Conservation (phyloP, 2,329 filamentous ascomycete genomes). For the Microdochium nivale region DNA sequence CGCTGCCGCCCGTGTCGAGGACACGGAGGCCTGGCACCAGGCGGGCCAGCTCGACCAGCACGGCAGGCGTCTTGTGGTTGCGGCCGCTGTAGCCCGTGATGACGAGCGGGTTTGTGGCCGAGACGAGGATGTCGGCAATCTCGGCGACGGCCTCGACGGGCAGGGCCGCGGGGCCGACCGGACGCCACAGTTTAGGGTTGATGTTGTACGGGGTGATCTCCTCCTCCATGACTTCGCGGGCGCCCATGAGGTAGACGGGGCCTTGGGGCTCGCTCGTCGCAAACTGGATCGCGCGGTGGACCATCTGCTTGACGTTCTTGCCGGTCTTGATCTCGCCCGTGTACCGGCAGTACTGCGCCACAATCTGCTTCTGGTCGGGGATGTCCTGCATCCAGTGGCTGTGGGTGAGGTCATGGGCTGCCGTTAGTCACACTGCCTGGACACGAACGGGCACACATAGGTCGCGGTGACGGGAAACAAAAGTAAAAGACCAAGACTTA, state of each 20-base stretch:
- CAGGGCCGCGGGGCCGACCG: slow-evolving; percentile 57
- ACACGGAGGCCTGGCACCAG: slow-evolving; percentile 61
- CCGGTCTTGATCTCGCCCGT: slow-evolving; percentile 75
- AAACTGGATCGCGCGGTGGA: slow-evolving; percentile 77
- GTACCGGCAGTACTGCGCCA: slow-evolving; percentile 81
- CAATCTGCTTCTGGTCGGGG: slow-evolving; percentile 71
- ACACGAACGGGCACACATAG: no score
- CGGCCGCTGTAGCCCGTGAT: slow-evolving; percentile 65
- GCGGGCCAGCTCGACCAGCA: slow-evolving; percentile 59
- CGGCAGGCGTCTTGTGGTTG: slow-evolving; percentile 52
- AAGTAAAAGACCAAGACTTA: no score
- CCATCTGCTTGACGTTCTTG: slow-evolving; percentile 80
- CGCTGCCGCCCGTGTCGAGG: slow-evolving; percentile 67
- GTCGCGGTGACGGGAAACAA: no score
- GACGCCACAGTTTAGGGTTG: slow-evolving; percentile 60
- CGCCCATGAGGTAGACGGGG: slow-evolving; percentile 70
- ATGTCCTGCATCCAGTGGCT: slow-evolving; percentile 82
- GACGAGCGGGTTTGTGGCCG: slow-evolving; percentile 57
- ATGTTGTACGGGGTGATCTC: slow-evolving; percentile 68
- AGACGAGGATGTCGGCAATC: slow-evolving; percentile 55
- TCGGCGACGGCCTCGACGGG: slow-evolving; percentile 40
- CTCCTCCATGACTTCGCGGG: slow-evolving; percentile 77
- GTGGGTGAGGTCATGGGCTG: no score
- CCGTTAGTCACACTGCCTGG: no score
- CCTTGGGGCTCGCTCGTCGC: slow-evolving; percentile 69